These are phyloP conservation scores for Inonotus obliquus DNA, from an alignment of 1,284 basidiomycete species.

Conservation along the genomic window DNA sequence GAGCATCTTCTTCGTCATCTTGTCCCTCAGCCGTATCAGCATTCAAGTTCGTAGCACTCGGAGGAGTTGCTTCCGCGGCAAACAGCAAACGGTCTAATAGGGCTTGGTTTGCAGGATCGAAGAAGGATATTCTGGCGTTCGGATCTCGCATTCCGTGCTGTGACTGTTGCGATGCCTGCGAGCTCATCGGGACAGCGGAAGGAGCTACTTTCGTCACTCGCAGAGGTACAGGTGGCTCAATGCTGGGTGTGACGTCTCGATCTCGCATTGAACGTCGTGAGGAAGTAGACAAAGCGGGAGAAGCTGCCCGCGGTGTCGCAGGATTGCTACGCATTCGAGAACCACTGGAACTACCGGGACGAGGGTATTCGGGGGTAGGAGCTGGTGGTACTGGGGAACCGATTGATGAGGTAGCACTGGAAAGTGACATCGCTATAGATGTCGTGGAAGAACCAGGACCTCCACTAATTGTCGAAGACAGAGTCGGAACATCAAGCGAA, in stretches of 20 bases:
- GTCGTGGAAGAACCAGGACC: conserved; percentile 24
- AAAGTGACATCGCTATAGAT: conserved; percentile 21
- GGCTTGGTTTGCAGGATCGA: conserved; percentile 71
- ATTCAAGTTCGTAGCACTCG: conserved; percentile 22
- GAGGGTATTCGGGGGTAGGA: neutral
- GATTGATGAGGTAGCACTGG: conserved; percentile 17
- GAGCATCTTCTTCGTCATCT: conserved; percentile 41
- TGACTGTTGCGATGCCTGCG: conserved; percentile 13
- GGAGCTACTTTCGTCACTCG: conserved; percentile 1
- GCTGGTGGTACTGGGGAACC: conserved; percentile 4
- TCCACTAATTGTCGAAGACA: conserved; percentile 24
- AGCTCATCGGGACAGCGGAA: neutral
- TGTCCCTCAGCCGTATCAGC: conserved; percentile 26
- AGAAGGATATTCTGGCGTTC: conserved; percentile 73
- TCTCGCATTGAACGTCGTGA: conserved; percentile 13
- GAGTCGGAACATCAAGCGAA: conserved; percentile 27
- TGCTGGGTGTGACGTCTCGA: neutral
- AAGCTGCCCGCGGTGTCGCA: conserved; percentile 6
- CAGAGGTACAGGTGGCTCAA: conserved; percentile 9
- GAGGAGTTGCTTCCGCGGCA: conserved; percentile 10
- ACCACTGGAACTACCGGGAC: neutral
- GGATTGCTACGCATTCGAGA: conserved; percentile 7
- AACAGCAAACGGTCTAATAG: conserved; percentile 66
- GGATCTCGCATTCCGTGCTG: conserved; percentile 44
- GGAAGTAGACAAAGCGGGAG: conserved; percentile 11